phyloP scores from a whole-genome alignment of 2,329 filamentous ascomycete species.

The Fusarium sp. region DNA sequence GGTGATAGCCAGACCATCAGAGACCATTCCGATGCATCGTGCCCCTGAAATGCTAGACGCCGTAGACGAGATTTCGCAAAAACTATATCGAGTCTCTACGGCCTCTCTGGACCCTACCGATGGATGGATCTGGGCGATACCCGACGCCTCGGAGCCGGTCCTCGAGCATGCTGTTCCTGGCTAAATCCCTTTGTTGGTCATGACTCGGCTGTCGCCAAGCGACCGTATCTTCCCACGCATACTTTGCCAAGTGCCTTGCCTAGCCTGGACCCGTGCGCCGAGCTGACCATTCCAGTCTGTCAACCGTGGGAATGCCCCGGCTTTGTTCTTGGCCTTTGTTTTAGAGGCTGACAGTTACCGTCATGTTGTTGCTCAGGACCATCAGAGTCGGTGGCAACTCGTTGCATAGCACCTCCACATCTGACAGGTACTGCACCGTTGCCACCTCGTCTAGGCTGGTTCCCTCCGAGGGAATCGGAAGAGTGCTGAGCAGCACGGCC shows the following conservation, averaged over 20 bases:
- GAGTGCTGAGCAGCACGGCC: constrained; percentile 83
- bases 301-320: constrained; percentile 32
- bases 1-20: constrained; percentile 14
- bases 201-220: constrained; percentile 21
- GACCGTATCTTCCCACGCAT: constrained; percentile 11
- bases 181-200: constrained; percentile 31
- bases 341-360: constrained; percentile 80
- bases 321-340: constrained; percentile 21
- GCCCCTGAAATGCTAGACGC: constrained; percentile 31
- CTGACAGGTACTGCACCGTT: constrained; percentile 78
- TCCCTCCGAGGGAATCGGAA: constrained; percentile 83
- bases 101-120: not conserved
- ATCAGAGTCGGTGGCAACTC: constrained; percentile 80
- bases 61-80: constrained; percentile 19
- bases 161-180: constrained; percentile 26
- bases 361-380: constrained; percentile 90
- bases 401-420: constrained; percentile 82
- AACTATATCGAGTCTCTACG: constrained; percentile 26
- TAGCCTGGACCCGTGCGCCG: constrained; percentile 3
- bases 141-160: constrained; percentile 11
- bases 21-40: constrained; percentile 28
- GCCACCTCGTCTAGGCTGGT: constrained; percentile 77
- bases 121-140: not conserved
- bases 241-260: constrained; percentile 11
- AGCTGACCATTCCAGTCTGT: constrained; percentile 21